Evolutionary conservation across 257 asterid genomes (phyloP).

Genomic region (Ophiorrhiza pumila): DNA sequence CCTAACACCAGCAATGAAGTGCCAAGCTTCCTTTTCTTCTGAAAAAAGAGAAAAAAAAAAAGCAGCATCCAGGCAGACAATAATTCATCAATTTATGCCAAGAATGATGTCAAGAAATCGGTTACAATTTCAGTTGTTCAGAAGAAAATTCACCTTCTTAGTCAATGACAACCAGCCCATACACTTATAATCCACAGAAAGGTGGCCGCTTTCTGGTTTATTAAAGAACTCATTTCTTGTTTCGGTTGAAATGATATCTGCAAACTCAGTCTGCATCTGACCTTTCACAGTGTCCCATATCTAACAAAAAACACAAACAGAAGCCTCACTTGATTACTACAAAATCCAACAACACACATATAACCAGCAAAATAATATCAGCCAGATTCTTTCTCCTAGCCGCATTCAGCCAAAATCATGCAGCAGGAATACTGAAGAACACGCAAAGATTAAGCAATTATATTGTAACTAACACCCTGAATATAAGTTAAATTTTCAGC

Average conservation of each 20-base stretch:
- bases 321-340: slow-evolving; percentile 3
- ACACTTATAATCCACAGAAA: slow-evolving; percentile 89
- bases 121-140: not conserved
- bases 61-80: not conserved
- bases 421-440: not conserved
- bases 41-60: slow-evolving; percentile 13
- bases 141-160: slow-evolving; percentile 51
- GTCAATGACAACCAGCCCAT: slow-evolving; percentile 84
- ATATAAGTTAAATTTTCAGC: not conserved
- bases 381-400: not conserved
- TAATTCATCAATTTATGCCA: not conserved
- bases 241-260: slow-evolving; percentile 61
- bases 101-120: not conserved
- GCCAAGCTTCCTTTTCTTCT: slow-evolving; percentile 90
- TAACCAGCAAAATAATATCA: not conserved
- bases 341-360: not conserved
- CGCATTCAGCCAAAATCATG: not conserved
- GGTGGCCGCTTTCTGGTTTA: slow-evolving; percentile 64
- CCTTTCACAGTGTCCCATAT: slow-evolving; percentile 94
- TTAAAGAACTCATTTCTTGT: slow-evolving; percentile 32
- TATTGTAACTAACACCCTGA: not conserved
- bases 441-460: not conserved
- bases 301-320: slow-evolving; percentile 35
- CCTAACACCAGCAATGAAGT: slow-evolving; percentile 75
- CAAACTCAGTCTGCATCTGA: slow-evolving; percentile 82